Base-by-base conservation (phyloP, 768 basidiomycete species). In the Naganishia randhawae region DNA sequence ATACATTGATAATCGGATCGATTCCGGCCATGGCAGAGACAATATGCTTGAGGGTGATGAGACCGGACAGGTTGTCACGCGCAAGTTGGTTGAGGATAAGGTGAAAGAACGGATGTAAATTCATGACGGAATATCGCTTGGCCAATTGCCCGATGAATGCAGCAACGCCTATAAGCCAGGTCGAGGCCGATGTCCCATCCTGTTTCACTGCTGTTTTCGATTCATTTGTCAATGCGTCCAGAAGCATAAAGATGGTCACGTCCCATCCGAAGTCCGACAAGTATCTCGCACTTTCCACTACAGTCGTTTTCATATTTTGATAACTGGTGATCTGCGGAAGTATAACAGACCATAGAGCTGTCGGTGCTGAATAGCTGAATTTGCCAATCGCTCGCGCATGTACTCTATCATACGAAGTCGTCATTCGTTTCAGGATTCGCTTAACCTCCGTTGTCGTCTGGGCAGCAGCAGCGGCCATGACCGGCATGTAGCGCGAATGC, bases 21-120 rank as follows among this genome's bases (percentile, higher is more conserved):
- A 96, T 91, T 3, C 90, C 92, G 6, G 92, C 89, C 92, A 97
- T 95, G 77, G 92, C 91, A 85, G 87, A 89, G 61, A 98, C 91
- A 61, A 99, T 82, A 75, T 95, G 92, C 35, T 89, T 86, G n/a
- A 99, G 83, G 27, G 98, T 90, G 25, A 93, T 85, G 50, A 97
- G 87, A 74, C 98, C 76, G 45, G 68, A 76, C 0, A 90, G 86
- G 75, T 92, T 87, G 39, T 87, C 88, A 52, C 86, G 86, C 76
- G 89, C 86, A 33, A 98, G 83, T 76, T 94, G 92, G 76, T 98
- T 91, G 48, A 91, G 89, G 71, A 98, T 86, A 74, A 95, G 97
- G 78, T 87, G 89, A 66, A 99, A 80, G 61, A 98, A 83, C 0
- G 91, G 89, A 0, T 87, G 87, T 61, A 93, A 82, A 76, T 92